phyloP scores from a whole-genome alignment of 345 rosid genomes.

The Corymbia maculata region DNA sequence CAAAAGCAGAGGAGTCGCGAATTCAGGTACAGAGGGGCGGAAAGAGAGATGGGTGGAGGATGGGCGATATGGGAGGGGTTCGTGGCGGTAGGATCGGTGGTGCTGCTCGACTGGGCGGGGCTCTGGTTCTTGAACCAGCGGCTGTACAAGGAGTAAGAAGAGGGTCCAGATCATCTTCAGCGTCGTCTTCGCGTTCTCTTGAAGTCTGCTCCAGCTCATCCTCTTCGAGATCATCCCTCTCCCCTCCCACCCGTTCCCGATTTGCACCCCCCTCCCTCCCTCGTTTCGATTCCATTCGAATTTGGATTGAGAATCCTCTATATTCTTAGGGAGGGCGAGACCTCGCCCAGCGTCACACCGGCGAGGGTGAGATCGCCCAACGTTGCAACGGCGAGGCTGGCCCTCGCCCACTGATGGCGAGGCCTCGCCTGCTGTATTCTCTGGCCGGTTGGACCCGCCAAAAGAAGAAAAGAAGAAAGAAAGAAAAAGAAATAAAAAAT shows the following conservation, averaged over 20 bases:
- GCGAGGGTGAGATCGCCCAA: too few species aligned
- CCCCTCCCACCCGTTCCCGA: constrained; percentile 34
- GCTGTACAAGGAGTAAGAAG: constrained; percentile 92
- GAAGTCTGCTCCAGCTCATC: constrained; percentile 91
- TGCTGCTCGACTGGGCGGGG: constrained; percentile 75
- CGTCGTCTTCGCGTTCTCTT: constrained; percentile 87
- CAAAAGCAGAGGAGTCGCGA: not conserved
- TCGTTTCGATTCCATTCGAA: too few species aligned
- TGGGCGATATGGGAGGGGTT: constrained; percentile 57
- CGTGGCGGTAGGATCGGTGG: constrained; percentile 55
- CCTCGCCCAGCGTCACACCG: too few species aligned
- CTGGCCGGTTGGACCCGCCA: too few species aligned
- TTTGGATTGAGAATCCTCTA: not conserved
- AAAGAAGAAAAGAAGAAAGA: too few species aligned
- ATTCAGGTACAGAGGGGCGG: not conserved
- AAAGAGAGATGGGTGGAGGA: constrained; percentile 32
- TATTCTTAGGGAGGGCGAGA: too few species aligned
- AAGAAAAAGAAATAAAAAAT: too few species aligned
- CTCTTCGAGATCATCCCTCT: constrained; percentile 92
- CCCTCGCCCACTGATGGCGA: too few species aligned
- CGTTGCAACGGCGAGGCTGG: too few species aligned
- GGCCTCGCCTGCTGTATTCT: too few species aligned
- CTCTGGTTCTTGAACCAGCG: constrained; percentile 83
- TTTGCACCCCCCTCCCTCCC: not conserved
- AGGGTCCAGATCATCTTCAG: constrained; percentile 97